These are phyloP conservation scores for Pichia sp. DNA, from an alignment of 1,139 yeast genomes.

Conservation along the genomic window DNA sequence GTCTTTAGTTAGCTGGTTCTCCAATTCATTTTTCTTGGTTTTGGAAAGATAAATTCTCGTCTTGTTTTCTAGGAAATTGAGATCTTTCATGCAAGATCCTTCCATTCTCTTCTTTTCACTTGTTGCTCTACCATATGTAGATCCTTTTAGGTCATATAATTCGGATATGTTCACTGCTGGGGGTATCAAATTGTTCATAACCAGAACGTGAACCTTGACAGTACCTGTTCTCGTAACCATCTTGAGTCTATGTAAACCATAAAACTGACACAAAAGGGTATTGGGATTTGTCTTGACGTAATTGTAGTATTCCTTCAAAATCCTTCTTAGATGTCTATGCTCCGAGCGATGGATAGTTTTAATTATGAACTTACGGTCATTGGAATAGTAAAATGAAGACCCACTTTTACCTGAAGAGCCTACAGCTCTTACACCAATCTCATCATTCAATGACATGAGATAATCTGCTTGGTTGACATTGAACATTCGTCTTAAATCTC, in stretches of 20 bases:
- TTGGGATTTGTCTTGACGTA: slow-evolving; percentile 84
- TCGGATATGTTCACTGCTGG: slow-evolving; percentile 84
- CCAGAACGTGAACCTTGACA: slow-evolving; percentile 78
- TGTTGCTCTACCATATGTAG: slow-evolving; percentile 77
- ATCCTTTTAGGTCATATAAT: slow-evolving; percentile 90
- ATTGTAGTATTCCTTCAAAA: slow-evolving; percentile 67
- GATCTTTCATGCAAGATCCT: slow-evolving; percentile 62
- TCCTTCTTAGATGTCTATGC: slow-evolving; percentile 71
- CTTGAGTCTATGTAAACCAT: slow-evolving; percentile 90
- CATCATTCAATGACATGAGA: slow-evolving; percentile 84
- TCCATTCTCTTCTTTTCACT: slow-evolving; percentile 23
- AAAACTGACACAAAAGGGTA: slow-evolving; percentile 86
- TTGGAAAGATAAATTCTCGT: slow-evolving; percentile 70
- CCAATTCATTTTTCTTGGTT: slow-evolving; percentile 46
- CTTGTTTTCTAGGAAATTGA: slow-evolving; percentile 73
- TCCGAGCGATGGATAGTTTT: slow-evolving; percentile 94
- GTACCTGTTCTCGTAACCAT: slow-evolving; percentile 61
- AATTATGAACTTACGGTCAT: slow-evolving; percentile 90
- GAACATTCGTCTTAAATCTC: slow-evolving; percentile 73
- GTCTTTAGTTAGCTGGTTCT: slow-evolving; percentile 68
- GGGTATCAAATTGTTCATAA: slow-evolving; percentile 96
- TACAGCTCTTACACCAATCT: slow-evolving; percentile 83
- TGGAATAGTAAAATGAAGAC: slow-evolving; percentile 87
- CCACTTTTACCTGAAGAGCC: slow-evolving; percentile 98
- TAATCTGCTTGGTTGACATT: slow-evolving; percentile 96